Base-by-base conservation (phyloP, 176 grass and related monocot genomes). In the Carex myosuroides region DNA sequence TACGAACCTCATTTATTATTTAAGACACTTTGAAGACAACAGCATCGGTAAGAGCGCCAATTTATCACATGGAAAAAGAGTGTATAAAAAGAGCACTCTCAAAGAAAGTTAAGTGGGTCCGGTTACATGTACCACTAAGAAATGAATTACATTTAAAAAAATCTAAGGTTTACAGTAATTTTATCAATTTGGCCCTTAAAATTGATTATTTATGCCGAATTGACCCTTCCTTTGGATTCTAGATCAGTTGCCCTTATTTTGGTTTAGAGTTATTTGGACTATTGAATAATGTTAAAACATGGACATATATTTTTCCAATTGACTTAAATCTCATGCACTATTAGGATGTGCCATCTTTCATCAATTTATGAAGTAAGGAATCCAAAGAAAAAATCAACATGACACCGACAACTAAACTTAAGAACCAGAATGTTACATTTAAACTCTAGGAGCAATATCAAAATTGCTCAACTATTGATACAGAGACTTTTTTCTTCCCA, bases 401-500 rank as follows among this genome's bases (percentile, higher is more conserved):
- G 2, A 57, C 33, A 33, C 73, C 68, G 10, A 37, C 64, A 35
- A 67, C 30, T 20, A 44, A 71, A 44, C 44, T 71, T 7, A 44
- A 44, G 32, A 70, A 70, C 67, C 30, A 71, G 33, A 35, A 67
- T 37, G 35, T 17, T 44, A 21, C 20, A 20, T 44, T 42, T 3
- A 71, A 61, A 46, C 68, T 71, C 37, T n/a, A 62, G 60, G 68
- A 71, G 68, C 37, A n/a, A 39, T 44, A 70, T 44, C 65, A 69
- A 14, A 26, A 69, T 69, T 69, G 32, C 32, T 68, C 8, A 39
- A 37, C 14, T 69, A 69, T 39, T 39, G 30, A 69, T 39, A 69
- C 65, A 69, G 8, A 39, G 65, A 5, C 5, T 4, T 12, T 21
- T 21, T 44, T 42, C 32, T 44, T 71, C 37, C 37, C 2, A 71